Percentiles rank a stretch among this genome's conserved stretches.
These are phyloP conservation scores for Inga oerstediana DNA, from an alignment of 306 rosid species.

Conservation along the genomic window DNA sequence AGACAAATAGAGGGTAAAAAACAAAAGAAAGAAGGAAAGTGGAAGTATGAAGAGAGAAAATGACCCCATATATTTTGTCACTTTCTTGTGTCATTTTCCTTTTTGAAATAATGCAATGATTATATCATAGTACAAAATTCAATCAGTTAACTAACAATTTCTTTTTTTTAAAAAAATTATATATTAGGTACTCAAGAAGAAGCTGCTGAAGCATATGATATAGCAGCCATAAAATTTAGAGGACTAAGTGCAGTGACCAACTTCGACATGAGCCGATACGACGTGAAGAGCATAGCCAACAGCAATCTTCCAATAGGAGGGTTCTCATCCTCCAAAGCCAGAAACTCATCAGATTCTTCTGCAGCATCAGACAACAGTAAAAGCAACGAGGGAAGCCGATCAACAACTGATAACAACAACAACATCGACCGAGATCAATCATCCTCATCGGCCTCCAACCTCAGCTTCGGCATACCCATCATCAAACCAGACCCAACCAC, in stretches of 20 bases:
- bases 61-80: background rate
- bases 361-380: conserved; percentile 29
- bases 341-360: conserved; percentile 40
- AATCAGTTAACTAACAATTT: too few species aligned
- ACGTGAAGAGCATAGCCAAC: conserved; percentile 85
- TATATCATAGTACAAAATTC: background rate
- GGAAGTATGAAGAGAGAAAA: background rate
- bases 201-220: conserved; percentile 97
- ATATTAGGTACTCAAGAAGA: conserved; percentile 84
- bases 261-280: conserved; percentile 91
- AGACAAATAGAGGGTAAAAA: background rate
- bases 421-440: conserved; percentile 39
- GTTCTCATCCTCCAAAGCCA: conserved; percentile 56
- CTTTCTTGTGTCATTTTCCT: background rate
- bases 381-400: background rate
- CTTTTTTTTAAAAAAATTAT: too few species aligned
- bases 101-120: background rate
- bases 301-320: conserved; percentile 86
- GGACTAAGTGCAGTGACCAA: conserved; percentile 95
- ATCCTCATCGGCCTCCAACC: conserved; percentile 41
- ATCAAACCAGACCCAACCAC: conserved; percentile 67
- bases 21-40: background rate
- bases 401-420: background rate
- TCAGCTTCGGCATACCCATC: conserved; percentile 73
- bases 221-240: conserved; percentile 89